Conservation (phyloP, 1,139 yeast genomes). For the Kluyveromyces marxianus region DNA sequence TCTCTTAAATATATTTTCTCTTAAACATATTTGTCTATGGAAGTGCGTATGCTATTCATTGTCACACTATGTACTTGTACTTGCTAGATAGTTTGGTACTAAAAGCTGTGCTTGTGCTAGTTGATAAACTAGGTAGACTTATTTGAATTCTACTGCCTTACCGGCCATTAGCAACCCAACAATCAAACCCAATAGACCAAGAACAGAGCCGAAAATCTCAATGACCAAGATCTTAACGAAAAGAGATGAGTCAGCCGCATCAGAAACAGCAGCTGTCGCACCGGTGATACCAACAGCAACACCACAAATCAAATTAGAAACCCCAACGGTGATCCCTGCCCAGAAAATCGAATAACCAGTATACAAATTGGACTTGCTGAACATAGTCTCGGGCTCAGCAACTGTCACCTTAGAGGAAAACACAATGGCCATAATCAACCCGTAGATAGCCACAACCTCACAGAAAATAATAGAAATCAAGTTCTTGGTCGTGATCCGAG, state of each 20-base stretch:
- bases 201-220: conserved; percentile 93
- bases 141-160: conserved; percentile 74
- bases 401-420: conserved; percentile 88
- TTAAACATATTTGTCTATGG: too few species aligned
- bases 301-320: conserved; percentile 92
- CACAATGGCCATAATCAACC: conserved; percentile 96
- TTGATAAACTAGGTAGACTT: too few species aligned
- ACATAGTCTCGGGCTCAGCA: conserved; percentile 49
- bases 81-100: too few species aligned
- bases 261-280: conserved; percentile 94
- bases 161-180: conserved; percentile 97
- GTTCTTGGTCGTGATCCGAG: conserved; percentile 94
- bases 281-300: conserved; percentile 97
- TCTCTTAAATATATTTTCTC: too few species aligned
- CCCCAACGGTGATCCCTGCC: conserved; percentile 97
- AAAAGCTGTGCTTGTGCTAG: too few species aligned
- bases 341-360: conserved; percentile 94
- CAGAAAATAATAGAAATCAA: conserved; percentile 95
- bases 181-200: conserved; percentile 90
- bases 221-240: conserved; percentile 94
- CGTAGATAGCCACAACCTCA: conserved; percentile 98
- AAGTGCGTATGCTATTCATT: too few species aligned
- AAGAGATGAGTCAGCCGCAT: conserved; percentile 93
- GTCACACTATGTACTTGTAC: too few species aligned
- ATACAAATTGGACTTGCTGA: conserved; percentile 78